Conservation (phyloP, 257 asterid species). For the Galeopsis tetrahit region DNA sequence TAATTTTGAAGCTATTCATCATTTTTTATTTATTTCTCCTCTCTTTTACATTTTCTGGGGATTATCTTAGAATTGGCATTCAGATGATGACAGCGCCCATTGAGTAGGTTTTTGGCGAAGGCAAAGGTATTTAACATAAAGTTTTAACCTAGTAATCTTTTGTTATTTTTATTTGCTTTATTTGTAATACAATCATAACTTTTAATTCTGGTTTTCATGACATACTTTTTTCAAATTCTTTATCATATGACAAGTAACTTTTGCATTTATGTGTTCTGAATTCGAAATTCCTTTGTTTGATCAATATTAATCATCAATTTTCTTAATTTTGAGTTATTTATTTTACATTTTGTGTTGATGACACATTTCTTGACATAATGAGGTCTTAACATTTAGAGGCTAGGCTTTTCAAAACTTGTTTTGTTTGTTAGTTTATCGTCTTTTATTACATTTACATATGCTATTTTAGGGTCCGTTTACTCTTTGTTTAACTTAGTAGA, state of each 20-base stretch:
- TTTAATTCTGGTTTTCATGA: background rate
- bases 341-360: background rate
- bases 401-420: background rate
- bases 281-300: background rate
- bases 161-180: background rate
- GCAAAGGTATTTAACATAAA: background rate
- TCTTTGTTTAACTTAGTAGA: background rate
- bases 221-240: conserved; percentile 10
- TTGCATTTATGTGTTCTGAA: background rate
- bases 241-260: background rate
- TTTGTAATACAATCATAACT: background rate
- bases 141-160: background rate
- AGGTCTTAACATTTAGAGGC: background rate
- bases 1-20: conserved; percentile 16
- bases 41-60: conserved; percentile 9
- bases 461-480: background rate
- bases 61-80: conserved; percentile 1
- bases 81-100: background rate
- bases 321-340: conserved; percentile 4
- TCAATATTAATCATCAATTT: background rate
- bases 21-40: background rate
- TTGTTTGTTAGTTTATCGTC: background rate
- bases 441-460: background rate
- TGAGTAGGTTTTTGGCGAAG: background rate
- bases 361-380: background rate